phyloP scores from a whole-genome alignment of 257 asterid genomes.

The Cinchona pubescens region DNA sequence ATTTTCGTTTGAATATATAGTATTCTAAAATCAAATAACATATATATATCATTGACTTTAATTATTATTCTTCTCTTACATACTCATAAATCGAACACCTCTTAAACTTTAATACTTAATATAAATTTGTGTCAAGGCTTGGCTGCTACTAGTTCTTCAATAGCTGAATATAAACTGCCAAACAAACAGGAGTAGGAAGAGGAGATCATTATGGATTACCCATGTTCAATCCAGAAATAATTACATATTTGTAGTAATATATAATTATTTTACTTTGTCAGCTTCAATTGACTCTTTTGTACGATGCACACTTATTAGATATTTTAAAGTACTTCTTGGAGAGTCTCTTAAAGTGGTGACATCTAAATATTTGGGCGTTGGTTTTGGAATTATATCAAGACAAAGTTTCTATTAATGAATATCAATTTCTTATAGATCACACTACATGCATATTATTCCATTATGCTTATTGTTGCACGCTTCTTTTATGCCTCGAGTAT shows the following conservation, averaged over 20 bases:
- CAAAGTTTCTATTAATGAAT: neutral
- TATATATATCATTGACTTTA: too few relatives aligned
- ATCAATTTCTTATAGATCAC: neutral
- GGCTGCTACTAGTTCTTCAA: neutral
- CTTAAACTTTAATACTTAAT: too few relatives aligned
- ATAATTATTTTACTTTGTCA: neutral
- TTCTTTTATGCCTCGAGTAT: neutral
- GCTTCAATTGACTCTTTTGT: conserved; percentile 10
- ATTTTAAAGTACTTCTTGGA: neutral
- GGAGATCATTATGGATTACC: neutral
- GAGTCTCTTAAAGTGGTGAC: neutral
- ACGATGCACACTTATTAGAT: neutral
- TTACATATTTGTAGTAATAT: neutral
- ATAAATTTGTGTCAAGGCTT: conserved; percentile 6
- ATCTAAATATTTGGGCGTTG: conserved; percentile 12
- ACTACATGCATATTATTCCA: neutral
- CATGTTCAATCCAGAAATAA: conserved; percentile 3
- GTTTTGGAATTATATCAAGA: conserved; percentile 3
- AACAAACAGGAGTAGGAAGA: neutral
- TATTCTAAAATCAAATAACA: too few relatives aligned
- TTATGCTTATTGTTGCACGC: neutral
- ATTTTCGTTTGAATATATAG: too few relatives aligned
- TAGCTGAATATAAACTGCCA: neutral
- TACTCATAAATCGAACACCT: too few relatives aligned
- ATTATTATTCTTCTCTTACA: too few relatives aligned